These are phyloP conservation scores for Persicaria maculosa DNA, from an alignment of 148 eudicot genomes.

Conservation along the genomic window DNA sequence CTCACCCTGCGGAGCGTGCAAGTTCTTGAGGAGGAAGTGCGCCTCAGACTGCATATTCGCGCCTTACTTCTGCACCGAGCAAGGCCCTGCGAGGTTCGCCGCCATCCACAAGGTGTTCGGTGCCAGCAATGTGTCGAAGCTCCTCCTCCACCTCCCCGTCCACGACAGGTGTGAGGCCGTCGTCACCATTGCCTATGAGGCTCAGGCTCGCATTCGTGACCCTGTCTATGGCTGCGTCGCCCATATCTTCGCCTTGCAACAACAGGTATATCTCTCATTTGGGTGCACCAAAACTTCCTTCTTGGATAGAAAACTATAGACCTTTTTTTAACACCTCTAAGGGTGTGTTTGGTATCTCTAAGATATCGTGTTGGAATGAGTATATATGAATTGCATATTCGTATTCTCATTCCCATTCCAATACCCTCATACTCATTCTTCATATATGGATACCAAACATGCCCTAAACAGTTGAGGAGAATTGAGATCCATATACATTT, in stretches of 20 bases:
- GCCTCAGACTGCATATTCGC: slow-evolving; percentile 66
- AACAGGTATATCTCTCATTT: slow-evolving; percentile 42
- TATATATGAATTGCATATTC: too few relatives aligned
- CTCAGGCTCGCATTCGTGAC: slow-evolving; percentile 73
- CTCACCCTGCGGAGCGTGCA: slow-evolving; percentile 92
- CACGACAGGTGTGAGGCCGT: slow-evolving; percentile 73
- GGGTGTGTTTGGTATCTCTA: not conserved
- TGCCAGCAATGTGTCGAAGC: slow-evolving; percentile 78
- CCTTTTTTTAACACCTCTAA: not conserved
- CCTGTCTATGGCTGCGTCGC: slow-evolving; percentile 94
- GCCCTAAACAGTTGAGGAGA: too few relatives aligned
- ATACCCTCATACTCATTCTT: too few relatives aligned
- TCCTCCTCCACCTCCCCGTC: slow-evolving; percentile 52
- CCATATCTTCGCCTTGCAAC: slow-evolving; percentile 84
- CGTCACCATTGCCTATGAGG: slow-evolving; percentile 82
- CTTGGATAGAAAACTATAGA: too few relatives aligned
- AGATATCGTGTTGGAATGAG: not conserved
- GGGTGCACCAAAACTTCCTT: not conserved
- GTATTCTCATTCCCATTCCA: not conserved
- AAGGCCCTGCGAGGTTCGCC: slow-evolving; percentile 69
- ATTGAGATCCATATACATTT: too few relatives aligned
- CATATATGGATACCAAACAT: too few relatives aligned
- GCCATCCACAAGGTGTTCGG: slow-evolving; percentile 91
- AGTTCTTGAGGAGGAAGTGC: slow-evolving; percentile 76
- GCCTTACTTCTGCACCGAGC: slow-evolving; percentile 71